Evolutionary conservation across 257 asterid species (phyloP).

Genomic region (Jacaranda copaia): DNA sequence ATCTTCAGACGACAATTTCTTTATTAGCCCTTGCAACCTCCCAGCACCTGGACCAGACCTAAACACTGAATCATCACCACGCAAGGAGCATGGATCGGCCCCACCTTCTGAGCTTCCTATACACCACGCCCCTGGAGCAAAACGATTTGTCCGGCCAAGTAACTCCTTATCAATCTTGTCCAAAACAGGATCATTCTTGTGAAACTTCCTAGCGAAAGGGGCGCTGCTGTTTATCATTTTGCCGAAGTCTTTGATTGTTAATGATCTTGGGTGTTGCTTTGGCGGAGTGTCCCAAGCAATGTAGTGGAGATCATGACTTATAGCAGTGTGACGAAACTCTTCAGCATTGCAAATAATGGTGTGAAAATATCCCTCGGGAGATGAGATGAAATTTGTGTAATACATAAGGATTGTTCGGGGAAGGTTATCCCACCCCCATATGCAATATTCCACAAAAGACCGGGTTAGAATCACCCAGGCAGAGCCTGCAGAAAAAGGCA

Average conservation of each 20-base stretch:
- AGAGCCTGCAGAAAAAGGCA: conserved; percentile 64
- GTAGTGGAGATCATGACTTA: conserved; percentile 94
- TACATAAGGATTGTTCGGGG: conserved; percentile 97
- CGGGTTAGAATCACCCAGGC: conserved; percentile 97
- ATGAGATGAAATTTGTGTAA: conserved; percentile 83
- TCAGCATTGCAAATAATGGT: conserved; percentile 88
- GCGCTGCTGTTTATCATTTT: conserved; percentile 94
- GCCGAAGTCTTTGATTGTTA: conserved; percentile 70
- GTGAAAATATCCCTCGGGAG: conserved; percentile 98
- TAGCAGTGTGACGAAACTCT: conserved; percentile 73
- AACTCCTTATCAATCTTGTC: conserved; percentile 86
- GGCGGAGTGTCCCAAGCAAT: conserved; percentile 99
- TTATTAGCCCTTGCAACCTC: conserved; percentile 65
- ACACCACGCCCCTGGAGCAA: conserved; percentile 93
- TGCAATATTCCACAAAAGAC: conserved; percentile 87
- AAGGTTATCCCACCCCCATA: conserved; percentile 95
- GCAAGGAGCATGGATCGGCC: conserved; percentile 71
- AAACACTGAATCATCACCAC: conserved; percentile 78
- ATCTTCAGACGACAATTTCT: conserved; percentile 66
- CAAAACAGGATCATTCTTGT: conserved; percentile 75
- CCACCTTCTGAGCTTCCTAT: conserved; percentile 68
- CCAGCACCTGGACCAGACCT: conserved; percentile 83
- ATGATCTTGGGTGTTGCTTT: conserved; percentile 85
- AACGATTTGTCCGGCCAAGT: conserved; percentile 72
- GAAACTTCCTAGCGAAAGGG: conserved; percentile 90